A percentile compares a stretch with the other conserved stretches of the same genome.
Evolutionary conservation across 75 land plant species (phyloP).

Genomic region (Cunninghamia lanceolata): DNA sequence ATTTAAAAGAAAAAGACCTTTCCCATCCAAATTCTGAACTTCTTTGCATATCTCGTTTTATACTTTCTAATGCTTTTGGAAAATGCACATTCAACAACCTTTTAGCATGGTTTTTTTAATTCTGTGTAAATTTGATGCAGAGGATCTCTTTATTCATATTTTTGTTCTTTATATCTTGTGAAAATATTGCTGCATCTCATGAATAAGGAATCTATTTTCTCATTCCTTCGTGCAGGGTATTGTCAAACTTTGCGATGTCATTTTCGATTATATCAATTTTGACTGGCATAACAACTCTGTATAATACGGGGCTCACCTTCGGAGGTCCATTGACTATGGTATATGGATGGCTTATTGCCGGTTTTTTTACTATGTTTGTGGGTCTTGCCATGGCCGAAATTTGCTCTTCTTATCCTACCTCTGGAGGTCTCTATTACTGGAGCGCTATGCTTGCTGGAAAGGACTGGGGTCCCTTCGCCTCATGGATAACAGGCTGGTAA

Average conservation of each 20-base stretch:
- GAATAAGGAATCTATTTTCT: not conserved
- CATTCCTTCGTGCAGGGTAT: constrained; percentile 45
- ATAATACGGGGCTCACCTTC: constrained; percentile 75
- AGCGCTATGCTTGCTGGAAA: constrained; percentile 80
- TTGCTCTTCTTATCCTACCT: constrained; percentile 92
- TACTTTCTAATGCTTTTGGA: not conserved
- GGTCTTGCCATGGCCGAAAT: constrained; percentile 92
- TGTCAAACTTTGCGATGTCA: constrained; percentile 87
- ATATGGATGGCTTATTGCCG: constrained; percentile 85
- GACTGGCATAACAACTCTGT: constrained; percentile 83
- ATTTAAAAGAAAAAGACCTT: not conserved
- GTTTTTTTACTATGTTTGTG: constrained; percentile 73
- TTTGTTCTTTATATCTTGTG: not conserved
- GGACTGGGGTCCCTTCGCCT: constrained; percentile 86
- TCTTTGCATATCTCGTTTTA: not conserved
- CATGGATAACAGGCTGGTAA: constrained; percentile 98
- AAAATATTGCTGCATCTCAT: not conserved
- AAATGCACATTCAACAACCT: not conserved
- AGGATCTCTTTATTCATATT: not conserved
- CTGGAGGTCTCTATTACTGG: constrained; percentile 95
- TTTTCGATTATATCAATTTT: constrained; percentile 89
- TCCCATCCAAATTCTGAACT: not conserved
- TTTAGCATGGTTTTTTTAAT: not conserved
- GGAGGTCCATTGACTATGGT: constrained; percentile 77
- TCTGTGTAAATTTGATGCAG: not conserved